Evolutionary conservation across 495 filamentous ascomycete species (phyloP).

Genomic region (Polyplosphaeria fusca): DNA sequence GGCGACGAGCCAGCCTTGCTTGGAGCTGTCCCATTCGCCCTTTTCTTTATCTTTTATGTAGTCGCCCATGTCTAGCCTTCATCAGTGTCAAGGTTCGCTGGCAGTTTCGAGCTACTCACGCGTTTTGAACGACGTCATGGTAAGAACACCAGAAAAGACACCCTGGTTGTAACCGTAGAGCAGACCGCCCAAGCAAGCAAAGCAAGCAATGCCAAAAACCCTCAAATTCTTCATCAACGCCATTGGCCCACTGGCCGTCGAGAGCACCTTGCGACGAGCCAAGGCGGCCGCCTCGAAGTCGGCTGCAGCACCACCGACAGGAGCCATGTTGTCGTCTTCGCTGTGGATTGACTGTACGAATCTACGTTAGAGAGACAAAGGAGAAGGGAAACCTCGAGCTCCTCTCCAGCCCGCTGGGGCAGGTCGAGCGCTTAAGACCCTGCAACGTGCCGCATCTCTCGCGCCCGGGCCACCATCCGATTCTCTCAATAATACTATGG

Average conservation of each 20-base stretch:
- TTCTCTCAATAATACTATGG: conserved; percentile 2
- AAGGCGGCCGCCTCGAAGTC: conserved; percentile 60
- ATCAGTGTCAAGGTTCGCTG: conserved; percentile 25
- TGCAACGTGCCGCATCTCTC: background rate
- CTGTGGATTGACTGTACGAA: background rate
- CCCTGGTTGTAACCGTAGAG: conserved; percentile 56
- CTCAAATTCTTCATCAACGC: conserved; percentile 66
- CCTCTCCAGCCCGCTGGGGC: background rate
- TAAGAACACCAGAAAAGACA: conserved; percentile 71
- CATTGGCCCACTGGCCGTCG: conserved; percentile 60
- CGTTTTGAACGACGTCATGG: conserved; percentile 55
- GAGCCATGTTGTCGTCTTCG: conserved; percentile 39
- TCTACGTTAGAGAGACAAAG: background rate
- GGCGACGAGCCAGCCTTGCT: conserved; percentile 73
- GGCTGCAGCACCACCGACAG: conserved; percentile 35
- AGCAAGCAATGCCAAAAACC: conserved; percentile 69
- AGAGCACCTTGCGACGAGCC: conserved; percentile 60
- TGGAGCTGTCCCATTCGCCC: conserved; percentile 42
- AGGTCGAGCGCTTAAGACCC: conserved; percentile 8
- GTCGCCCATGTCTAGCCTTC: conserved; percentile 57
- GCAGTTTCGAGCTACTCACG: conserved; percentile 25
- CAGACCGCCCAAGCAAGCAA: conserved; percentile 72
- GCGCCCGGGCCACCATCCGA: background rate
- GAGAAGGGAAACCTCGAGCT: background rate
- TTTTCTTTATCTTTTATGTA: conserved; percentile 54